phyloP scores from a whole-genome alignment of 208 protist genomes.

The Novymonas esmeraldas region DNA sequence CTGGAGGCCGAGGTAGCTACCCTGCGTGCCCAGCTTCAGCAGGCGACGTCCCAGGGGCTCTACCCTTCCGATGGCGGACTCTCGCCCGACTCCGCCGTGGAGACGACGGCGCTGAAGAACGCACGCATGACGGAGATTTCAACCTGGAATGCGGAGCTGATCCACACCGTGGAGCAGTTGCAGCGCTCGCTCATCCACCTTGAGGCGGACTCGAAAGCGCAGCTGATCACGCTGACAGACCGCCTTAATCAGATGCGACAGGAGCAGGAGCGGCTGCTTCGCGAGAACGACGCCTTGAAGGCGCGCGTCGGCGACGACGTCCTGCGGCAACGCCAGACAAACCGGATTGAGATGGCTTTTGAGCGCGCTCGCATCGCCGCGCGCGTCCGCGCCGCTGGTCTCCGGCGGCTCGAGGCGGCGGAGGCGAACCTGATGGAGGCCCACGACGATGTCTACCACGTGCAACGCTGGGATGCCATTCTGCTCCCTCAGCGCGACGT shows the following conservation, averaged over 20 bases:
- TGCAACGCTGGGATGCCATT: conserved; percentile 71
- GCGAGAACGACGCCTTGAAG: conserved; percentile 77
- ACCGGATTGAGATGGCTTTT: conserved; percentile 74
- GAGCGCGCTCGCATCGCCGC: conserved; percentile 54
- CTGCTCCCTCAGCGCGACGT: conserved; percentile 73
- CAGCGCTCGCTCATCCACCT: conserved; percentile 55
- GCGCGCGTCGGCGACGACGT: conserved; percentile 75
- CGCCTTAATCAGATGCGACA: conserved; percentile 38
- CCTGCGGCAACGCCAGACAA: conserved; percentile 68
- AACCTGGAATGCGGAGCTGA: conserved; percentile 69
- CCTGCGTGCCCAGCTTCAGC: conserved; percentile 27
- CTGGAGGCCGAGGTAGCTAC: conserved; percentile 41
- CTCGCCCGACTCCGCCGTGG: background rate
- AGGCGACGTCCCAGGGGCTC: conserved; percentile 4
- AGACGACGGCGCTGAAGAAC: conserved; percentile 16
- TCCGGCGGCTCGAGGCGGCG: conserved; percentile 64
- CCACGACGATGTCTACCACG: conserved; percentile 84
- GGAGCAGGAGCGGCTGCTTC: conserved; percentile 36
- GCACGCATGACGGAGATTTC: conserved; percentile 41
- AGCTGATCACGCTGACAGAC: conserved; percentile 52
- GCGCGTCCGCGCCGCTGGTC: conserved; percentile 59
- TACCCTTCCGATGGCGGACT: background rate
- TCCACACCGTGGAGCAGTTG: conserved; percentile 60
- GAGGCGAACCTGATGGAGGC: conserved; percentile 80
- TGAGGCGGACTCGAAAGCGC: conserved; percentile 54